These are phyloP conservation scores for Cenchrus fungigraminus DNA, from an alignment of 176 grass and related monocot genomes.

Conservation along the genomic window DNA sequence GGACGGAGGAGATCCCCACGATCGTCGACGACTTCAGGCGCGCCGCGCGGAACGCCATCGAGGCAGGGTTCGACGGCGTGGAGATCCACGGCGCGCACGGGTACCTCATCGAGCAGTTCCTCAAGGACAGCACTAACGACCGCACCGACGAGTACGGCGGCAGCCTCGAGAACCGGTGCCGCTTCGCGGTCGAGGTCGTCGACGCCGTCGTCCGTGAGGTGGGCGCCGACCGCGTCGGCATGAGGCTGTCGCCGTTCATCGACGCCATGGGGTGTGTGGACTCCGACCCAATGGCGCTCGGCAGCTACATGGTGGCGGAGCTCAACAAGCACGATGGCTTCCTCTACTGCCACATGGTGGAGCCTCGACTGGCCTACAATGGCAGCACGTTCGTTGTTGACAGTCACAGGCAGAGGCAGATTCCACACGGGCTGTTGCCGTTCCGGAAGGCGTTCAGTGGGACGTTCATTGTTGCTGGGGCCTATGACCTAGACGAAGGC, in stretches of 20 bases:
- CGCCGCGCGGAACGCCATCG: slow-evolving; percentile 19
- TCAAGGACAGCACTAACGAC: slow-evolving; percentile 36
- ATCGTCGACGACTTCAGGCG: slow-evolving; percentile 51
- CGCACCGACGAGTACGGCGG: slow-evolving; percentile 12
- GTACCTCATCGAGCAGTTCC: slow-evolving; percentile 35
- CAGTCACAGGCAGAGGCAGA: not conserved
- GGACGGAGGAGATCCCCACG: not conserved
- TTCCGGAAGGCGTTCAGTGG: slow-evolving; percentile 29
- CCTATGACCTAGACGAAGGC: slow-evolving; percentile 31
- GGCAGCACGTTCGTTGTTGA: not conserved
- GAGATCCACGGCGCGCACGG: slow-evolving; percentile 40
- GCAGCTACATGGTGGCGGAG: slow-evolving; percentile 12
- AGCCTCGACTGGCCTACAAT: slow-evolving; percentile 22
- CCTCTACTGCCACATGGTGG: slow-evolving; percentile 55
- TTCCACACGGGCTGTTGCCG: slow-evolving; percentile 10
- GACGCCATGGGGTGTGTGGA: slow-evolving; percentile 16
- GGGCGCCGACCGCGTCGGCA: slow-evolving; percentile 7
- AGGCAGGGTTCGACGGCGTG: slow-evolving; percentile 32
- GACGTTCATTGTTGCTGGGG: slow-evolving; percentile 35
- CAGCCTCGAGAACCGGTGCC: slow-evolving; percentile 40
- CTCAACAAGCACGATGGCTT: slow-evolving; percentile 6
- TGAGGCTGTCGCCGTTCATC: slow-evolving; percentile 12
- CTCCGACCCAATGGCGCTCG: slow-evolving; percentile 14
- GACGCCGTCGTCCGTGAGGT: slow-evolving; percentile 22
- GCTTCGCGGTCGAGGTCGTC: slow-evolving; percentile 9